Conservation (phyloP, 2,329 filamentous ascomycete species). For the Aspergillus sp. region DNA sequence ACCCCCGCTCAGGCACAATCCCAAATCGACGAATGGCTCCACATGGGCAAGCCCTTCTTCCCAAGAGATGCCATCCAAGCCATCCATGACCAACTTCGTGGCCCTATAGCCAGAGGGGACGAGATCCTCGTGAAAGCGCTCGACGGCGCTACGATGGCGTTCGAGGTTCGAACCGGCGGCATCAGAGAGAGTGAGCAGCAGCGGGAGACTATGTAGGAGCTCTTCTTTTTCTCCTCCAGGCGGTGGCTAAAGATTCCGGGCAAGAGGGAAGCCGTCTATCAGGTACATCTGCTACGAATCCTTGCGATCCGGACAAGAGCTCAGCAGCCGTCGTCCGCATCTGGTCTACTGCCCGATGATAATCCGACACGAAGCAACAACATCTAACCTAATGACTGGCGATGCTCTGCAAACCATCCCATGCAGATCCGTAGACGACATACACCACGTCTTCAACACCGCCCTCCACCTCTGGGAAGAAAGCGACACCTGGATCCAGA, state of each 20-base stretch:
- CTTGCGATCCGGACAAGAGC: not conserved
- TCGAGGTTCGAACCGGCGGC: not conserved
- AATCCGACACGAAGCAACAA: not conserved
- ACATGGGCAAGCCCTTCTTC: not conserved
- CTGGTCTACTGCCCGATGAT: not conserved
- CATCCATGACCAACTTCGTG: not conserved
- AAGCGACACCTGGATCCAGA: not conserved
- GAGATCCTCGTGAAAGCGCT: not conserved
- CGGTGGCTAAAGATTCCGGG: not conserved
- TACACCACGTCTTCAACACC: not conserved
- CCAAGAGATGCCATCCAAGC: not conserved
- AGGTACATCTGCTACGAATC: not conserved
- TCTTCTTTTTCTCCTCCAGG: not conserved
- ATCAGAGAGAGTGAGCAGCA: not conserved
- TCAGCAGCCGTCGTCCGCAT: not conserved
- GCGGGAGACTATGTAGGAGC: not conserved
- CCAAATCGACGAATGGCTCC: not conserved
- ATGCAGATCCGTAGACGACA: not conserved
- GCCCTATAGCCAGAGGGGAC: not conserved
- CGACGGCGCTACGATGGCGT: not conserved
- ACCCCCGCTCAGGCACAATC: not conserved
- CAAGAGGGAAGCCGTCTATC: not conserved
- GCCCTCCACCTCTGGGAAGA: not conserved
- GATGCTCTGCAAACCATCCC: not conserved
- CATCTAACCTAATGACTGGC: no score